Percentiles rank a stretch among this genome's conserved stretches.
These are phyloP conservation scores for Trichoderma gracile DNA, from an alignment of 2,329 filamentous ascomycete genomes.

Conservation along the genomic window DNA sequence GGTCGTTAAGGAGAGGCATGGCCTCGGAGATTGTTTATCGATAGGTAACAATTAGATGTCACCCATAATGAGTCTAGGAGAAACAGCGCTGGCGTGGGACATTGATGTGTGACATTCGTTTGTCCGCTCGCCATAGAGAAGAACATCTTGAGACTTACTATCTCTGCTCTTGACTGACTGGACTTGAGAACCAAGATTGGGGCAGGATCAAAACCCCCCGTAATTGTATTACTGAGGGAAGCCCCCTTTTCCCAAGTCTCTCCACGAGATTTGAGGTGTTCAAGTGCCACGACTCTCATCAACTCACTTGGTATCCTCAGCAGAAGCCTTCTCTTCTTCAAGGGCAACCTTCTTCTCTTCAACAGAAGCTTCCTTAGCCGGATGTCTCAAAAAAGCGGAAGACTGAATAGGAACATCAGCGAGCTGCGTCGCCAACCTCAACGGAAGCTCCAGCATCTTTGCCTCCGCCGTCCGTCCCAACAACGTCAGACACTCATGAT, in stretches of 20 bases:
- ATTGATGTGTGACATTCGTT: no score
- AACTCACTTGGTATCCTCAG: background rate
- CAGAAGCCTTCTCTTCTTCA: background rate
- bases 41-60: no score
- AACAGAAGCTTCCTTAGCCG: no score
- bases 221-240: background rate
- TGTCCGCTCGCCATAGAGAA: no score
- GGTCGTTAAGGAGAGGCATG: no score
- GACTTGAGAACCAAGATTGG: no score
- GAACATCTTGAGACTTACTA: no score
- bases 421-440: slow-evolving; percentile 54
- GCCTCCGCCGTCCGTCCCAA: slow-evolving; percentile 38
- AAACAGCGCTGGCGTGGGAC: no score
- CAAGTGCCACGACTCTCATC: background rate
- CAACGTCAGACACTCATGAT: slow-evolving; percentile 59
- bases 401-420: slow-evolving; percentile 59
- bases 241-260: background rate
- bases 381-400: slow-evolving; percentile 18
- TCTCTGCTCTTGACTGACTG: no score
- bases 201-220: no score
- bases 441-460: slow-evolving; percentile 40
- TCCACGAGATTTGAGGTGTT: background rate
- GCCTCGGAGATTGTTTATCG: no score
- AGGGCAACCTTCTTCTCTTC: background rate
- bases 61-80: no score